Percentiles rank a stretch among this genome's conserved stretches.
These are phyloP conservation scores for Picea glauca DNA, from an alignment of 75 land plant species.

Conservation along the genomic window DNA sequence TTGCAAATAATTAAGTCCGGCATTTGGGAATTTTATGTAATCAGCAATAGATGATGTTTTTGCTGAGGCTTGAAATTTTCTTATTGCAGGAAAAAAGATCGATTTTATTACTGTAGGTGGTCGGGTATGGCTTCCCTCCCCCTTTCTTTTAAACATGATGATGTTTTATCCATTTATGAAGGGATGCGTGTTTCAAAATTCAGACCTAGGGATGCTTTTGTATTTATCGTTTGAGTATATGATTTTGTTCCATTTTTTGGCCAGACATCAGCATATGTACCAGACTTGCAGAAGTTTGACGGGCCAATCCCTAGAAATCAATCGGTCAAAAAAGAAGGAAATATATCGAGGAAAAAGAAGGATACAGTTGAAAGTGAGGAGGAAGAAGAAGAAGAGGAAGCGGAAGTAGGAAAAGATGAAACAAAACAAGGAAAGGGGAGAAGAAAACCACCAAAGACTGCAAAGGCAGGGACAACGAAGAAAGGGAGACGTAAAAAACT, in stretches of 20 bases:
- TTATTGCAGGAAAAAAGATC: slow-evolving; percentile 72
- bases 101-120: slow-evolving; percentile 90
- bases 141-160: neutral
- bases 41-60: neutral
- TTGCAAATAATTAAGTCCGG: neutral
- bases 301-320: slow-evolving; percentile 25
- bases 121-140: slow-evolving; percentile 60
- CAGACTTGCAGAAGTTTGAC: slow-evolving; percentile 58
- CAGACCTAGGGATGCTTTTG: neutral
- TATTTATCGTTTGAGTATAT: neutral
- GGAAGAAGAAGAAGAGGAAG: slow-evolving; percentile 10
- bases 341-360: slow-evolving; percentile 13
- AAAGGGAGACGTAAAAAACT: neutral
- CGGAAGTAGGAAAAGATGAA: slow-evolving; percentile 13
- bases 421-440: neutral
- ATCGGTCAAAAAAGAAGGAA: slow-evolving; percentile 17
- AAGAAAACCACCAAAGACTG: slow-evolving; percentile 2
- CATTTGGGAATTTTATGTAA: neutral
- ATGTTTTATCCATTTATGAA: neutral
- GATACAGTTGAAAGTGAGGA: slow-evolving; percentile 14
- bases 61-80: neutral
- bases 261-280: slow-evolving; percentile 71
- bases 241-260: neutral
- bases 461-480: slow-evolving; percentile 1
- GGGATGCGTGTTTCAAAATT: neutral